Evolutionary conservation across 78 protist species (phyloP).

Genomic region (Pirum gemmata): DNA sequence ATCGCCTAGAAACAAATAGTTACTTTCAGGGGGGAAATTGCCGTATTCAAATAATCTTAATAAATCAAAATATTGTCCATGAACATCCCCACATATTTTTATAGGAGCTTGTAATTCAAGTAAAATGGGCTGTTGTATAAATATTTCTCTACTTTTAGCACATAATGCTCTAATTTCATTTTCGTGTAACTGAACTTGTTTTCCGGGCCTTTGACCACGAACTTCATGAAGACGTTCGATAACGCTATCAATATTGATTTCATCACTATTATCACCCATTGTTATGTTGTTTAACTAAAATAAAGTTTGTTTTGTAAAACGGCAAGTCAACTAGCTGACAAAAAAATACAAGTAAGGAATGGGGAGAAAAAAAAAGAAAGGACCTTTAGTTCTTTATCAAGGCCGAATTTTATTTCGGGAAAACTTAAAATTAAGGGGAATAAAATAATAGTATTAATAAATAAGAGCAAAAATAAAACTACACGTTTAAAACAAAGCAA

Average conservation of each 20-base stretch:
- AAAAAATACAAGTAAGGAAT: too few relatives aligned
- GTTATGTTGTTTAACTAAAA: too few relatives aligned
- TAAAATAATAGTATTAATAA: too few relatives aligned
- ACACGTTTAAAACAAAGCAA: too few relatives aligned
- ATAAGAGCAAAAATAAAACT: not conserved
- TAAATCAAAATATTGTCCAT: constrained; percentile 71
- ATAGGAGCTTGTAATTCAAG: constrained; percentile 93
- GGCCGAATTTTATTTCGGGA: too few relatives aligned
- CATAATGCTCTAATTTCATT: constrained; percentile 76
- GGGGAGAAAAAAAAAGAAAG: too few relatives aligned
- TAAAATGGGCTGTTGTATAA: constrained; percentile 88
- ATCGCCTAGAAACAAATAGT: constrained; percentile 98
- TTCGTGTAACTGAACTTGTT: constrained; percentile 71
- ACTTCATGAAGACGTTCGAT: constrained; percentile 80
- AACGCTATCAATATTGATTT: constrained; percentile 57
- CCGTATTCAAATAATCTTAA: constrained; percentile 95
- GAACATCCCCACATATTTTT: constrained; percentile 73
- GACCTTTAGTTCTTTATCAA: too few relatives aligned
- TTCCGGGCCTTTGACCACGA: constrained; percentile 80
- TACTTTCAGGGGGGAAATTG: constrained; percentile 98
- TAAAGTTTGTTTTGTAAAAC: too few relatives aligned
- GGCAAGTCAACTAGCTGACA: too few relatives aligned
- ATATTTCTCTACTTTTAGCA: constrained; percentile 73
- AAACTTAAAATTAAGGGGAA: not conserved
- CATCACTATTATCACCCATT: not conserved